Base-by-base conservation (phyloP, 2,329 filamentous ascomycete species). In the Chalara sp. region DNA sequence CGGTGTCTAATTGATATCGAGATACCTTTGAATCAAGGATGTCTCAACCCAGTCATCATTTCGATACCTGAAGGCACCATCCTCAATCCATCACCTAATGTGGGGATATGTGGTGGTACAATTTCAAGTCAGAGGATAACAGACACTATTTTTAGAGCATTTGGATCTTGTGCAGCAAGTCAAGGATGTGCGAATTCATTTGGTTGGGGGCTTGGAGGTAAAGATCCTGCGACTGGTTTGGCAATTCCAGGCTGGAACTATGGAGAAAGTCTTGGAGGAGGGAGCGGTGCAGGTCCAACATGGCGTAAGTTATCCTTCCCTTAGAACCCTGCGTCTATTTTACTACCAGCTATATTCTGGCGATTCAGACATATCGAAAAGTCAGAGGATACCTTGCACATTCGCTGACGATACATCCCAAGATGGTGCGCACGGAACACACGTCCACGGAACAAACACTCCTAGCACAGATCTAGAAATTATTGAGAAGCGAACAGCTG, bases 21-120 rank as follows among this genome's bases (percentile, higher is more conserved):
- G 59, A 90, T 93, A n/a, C 89, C 88, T 0, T 76, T 93, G 6
- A 93, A 93, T 70, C 87, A 93, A 68, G 88, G 88, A 55, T 93
- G 87, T 56, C 72, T 92, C 1, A 79, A 79, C 6, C 87, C 88
- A 0, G 86, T 92, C 58, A 75, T 80, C 48, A 83, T 92, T 62
- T 74, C 46, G 42, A 87, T 90, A 45, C 85, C 87, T 0, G 76
- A 79, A 10, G 78, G 79, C 54, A 83, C 78, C 8, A 83, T 92
- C 61, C 76, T 92, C 28, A 83, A 79, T 0, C 88, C 88, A 0
- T 85, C 81, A 0, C 81, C 83, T 60, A 80, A 80, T 28, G 86
- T 87, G 0, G 87, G 87, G 1, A 87, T 91, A 0, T 87, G 90
- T 0, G 87, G 90, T 0, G 87, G 87, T 52, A 92, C 91, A 63